Base-by-base conservation (phyloP, 1,284 basidiomycete species). In the Cutaneotrichosporon dermatis region DNA sequence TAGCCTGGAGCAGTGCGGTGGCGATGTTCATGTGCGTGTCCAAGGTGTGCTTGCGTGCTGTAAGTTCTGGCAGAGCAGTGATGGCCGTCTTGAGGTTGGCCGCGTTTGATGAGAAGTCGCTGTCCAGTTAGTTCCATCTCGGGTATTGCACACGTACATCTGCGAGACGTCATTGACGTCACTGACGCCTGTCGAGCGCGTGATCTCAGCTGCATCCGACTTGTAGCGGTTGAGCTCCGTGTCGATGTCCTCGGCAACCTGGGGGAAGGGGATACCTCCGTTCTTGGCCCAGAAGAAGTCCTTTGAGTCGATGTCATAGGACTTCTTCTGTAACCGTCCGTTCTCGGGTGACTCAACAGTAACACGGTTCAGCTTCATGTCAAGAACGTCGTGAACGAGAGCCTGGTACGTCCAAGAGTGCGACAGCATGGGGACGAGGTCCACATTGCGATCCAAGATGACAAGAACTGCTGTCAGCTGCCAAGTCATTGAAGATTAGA, bases 21-120 rank as follows among this genome's bases (percentile, higher is more conserved):
- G 96, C 96, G 58, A 99, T 97, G 79, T 99, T 98, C 94, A 99
- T 99, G 72, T 99, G 95, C 1, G 95, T 93, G 76, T 99, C 96
- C 40, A 99, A 84, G 2, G 91, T 95, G 50, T 92, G 88, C 71
- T 99, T 99, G 48, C 96, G 85, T 15, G 95, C 93, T 3, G 95
- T 98, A 48, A 99, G 82, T 76, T 99, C 95, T 1, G 96, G 96
- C n/a, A 99, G 82, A 59, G 94, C 92, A 0, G 95, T 99, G 74
- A 99, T 97, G 3, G 96, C 96, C 0, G 92, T 93, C 80, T 98
- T 99, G 56, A 99, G 82, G 76, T 99, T 90, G 7, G 92, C 84
- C 6, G 96, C 94, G 75, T 98, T 98, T 25, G 91, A 88, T 1
- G 92, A 88, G n/a, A 96, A 83, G 72, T 99, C 93, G 57, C 91